Percentiles rank a stretch among this genome's conserved stretches.
phyloP scores from a whole-genome alignment of 805 yeast species.

The Lachancea thermotolerans region DNA sequence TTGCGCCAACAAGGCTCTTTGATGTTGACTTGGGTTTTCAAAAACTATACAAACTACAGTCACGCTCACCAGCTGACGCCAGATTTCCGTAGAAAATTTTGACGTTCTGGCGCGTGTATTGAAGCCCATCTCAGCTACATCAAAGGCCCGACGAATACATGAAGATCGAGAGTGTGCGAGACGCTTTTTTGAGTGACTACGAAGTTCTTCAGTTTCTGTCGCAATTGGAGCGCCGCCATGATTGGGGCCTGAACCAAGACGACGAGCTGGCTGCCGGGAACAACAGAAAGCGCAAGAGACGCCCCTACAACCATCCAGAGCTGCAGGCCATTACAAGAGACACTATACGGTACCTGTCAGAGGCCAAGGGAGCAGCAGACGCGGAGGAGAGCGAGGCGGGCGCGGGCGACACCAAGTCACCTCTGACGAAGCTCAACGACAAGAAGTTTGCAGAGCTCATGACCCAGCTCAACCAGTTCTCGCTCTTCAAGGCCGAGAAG shows the following conservation, averaged over 20 bases:
- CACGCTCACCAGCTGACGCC: neutral
- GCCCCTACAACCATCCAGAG: slow-evolving; percentile 31
- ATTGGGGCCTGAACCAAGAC: slow-evolving; percentile 26
- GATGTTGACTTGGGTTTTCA: neutral
- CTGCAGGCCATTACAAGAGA: slow-evolving; percentile 33
- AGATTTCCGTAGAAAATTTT: slow-evolving; percentile 2
- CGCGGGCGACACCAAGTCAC: slow-evolving; percentile 15
- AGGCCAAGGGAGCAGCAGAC: slow-evolving; percentile 7
- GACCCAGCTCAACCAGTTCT: slow-evolving; percentile 33
- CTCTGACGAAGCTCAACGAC: slow-evolving; percentile 26
- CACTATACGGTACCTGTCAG: slow-evolving; percentile 24
- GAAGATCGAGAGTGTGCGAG: slow-evolving; percentile 43
- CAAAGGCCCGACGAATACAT: slow-evolving; percentile 15
- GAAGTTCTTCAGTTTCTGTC: slow-evolving; percentile 47
- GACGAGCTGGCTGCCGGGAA: slow-evolving; percentile 13
- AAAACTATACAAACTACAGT: no score
- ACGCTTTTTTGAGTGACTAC: slow-evolving; percentile 49
- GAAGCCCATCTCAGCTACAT: neutral
- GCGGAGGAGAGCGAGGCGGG: slow-evolving; percentile 13
- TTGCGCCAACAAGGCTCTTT: slow-evolving; percentile 22
- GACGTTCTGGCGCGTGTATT: neutral
- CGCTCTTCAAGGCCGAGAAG: slow-evolving; percentile 73
- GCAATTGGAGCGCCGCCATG: slow-evolving; percentile 35
- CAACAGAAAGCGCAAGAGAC: slow-evolving; percentile 23
- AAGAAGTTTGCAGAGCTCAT: slow-evolving; percentile 28